Base-by-base conservation (phyloP, 768 basidiomycete genomes). In the Coprinellus aureogranulatus region DNA sequence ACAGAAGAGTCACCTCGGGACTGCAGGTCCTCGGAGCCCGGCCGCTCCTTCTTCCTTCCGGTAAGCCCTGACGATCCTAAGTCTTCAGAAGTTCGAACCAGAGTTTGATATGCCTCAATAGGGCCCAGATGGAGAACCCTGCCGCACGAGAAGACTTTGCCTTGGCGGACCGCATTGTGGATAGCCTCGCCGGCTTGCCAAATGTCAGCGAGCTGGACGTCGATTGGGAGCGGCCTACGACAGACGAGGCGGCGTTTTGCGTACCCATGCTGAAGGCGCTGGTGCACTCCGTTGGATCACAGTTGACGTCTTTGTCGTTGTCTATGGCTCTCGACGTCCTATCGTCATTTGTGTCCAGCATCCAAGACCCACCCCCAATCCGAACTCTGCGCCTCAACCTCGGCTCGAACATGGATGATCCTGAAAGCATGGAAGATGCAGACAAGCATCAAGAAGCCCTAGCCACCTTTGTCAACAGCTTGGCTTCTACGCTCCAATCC, bases 151-250 rank as follows among this genome's bases (percentile, higher is more conserved):
- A 62, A 41, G 62, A 65, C 55, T 44, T 62, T 20, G 47, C 40
- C 20, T 60, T 65, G 5, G 59, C 60, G 6, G 61, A 63, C 48
- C 58, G 55, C 45, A 41, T 65, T n/a, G 56, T 64, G 10, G 42
- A 42, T 14, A 46, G 56, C 11, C 47, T 66, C n/a, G 45, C 60
- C 16, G 40, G 42, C 18, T 54, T 64, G 4, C 49, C 53, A 2
- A 26, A 18, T 10, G 51, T 64, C 37, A 52, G 61, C 22, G 54
- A 56, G 10, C 61, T 51, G 40, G 30, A 40, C 22, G 51, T 66
- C 54, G 59, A 62, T 41, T 66, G 65, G 65, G 54, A 57, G n/a
- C 50, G 34, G 23, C 59, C 58, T 18, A 23, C 47, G 16, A 39
- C 59, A 14, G 55, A 54, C 3, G 63, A 64, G 39, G 25, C 40